Base-by-base conservation (phyloP, 129 eudicot species). In the Lactuca saligna region DNA sequence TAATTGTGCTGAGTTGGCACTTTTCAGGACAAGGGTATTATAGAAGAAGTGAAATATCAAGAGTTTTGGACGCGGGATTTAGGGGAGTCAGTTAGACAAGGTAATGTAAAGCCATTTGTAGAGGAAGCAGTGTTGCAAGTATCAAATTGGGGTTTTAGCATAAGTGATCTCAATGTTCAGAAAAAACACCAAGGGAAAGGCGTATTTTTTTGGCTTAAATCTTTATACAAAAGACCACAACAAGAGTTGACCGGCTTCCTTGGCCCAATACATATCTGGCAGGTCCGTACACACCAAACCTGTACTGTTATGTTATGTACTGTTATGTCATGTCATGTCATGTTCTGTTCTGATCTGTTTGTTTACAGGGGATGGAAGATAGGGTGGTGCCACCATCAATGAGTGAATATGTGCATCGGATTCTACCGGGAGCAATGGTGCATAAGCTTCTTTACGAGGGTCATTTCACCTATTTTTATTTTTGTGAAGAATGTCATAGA, bases 251-350 rank as follows among this genome's bases (percentile, higher is more conserved):
- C 79, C 1, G 97, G 97, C 38, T 88, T 88, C 73, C 84, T 91
- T 78, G 97, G 97, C 48, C 94, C 85, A n/a, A 86, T 88, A 65
- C 97, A 91, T 77, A 82, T 88, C 68, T 91, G 96, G 97, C 97
- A 88, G 96, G 97, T 91, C n/a, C n/a, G 85, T 83, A 48, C 20
- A 48, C 50, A 35, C 50, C 9, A 44, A 44, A 44, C 49, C 50
- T 44, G 51, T 46, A 3, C 5, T 12, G 51, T 46, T 3, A 0
- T 46, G 51, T 11, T 10, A 5, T 46, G 51, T 46, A 12, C n/a
- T 46, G 51, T 46, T 8, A 46, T 46, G 51, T 46, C 48, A 42
- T 42, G 48, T 42, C 48, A 8, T 20, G 20, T 25, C 1, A 1
- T 42, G 13, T 42, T 3, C 0, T 39, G 44, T 5, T 42, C 3